A percentile compares a stretch with the other conserved stretches of the same genome.
Evolutionary conservation across 2,329 filamentous ascomycete genomes (phyloP).

Genomic region (Paecilomyces formosus): DNA sequence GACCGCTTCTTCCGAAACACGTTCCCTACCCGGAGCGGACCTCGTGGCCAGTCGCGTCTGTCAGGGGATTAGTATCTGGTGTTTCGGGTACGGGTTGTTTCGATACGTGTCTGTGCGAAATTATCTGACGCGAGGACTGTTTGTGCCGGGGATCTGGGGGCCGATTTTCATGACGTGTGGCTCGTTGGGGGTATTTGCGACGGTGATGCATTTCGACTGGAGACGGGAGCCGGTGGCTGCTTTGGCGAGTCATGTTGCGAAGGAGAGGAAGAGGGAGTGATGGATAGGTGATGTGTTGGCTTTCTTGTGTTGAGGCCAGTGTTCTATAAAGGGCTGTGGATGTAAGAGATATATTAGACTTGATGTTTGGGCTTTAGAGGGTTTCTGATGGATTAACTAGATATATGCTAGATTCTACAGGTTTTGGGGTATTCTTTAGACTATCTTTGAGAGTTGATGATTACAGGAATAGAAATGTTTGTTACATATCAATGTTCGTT

Average conservation of each 20-base stretch:
- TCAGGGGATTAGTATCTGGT: constrained; percentile 19
- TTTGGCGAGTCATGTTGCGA: neutral
- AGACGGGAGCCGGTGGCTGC: neutral
- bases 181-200: constrained; percentile 7
- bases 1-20: neutral
- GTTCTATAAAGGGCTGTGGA: too few species aligned
- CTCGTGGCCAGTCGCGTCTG: constrained; percentile 13
- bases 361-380: too few species aligned
- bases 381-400: too few species aligned
- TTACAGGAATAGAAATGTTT: too few species aligned
- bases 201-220: constrained; percentile 4
- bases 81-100: constrained; percentile 19
- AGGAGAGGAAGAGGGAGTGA: neutral
- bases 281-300: too few species aligned
- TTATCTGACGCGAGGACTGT: constrained; percentile 17
- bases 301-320: too few species aligned
- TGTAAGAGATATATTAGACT: too few species aligned
- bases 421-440: too few species aligned
- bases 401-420: too few species aligned
- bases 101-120: constrained; percentile 18
- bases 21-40: neutral
- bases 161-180: constrained; percentile 20
- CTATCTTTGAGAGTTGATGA: too few species aligned
- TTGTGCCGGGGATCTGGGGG: constrained; percentile 23
- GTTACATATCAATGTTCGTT: too few species aligned